Evolutionary conservation across 1,284 basidiomycete species (phyloP).

Genomic region (Ganoderma meredithae): DNA sequence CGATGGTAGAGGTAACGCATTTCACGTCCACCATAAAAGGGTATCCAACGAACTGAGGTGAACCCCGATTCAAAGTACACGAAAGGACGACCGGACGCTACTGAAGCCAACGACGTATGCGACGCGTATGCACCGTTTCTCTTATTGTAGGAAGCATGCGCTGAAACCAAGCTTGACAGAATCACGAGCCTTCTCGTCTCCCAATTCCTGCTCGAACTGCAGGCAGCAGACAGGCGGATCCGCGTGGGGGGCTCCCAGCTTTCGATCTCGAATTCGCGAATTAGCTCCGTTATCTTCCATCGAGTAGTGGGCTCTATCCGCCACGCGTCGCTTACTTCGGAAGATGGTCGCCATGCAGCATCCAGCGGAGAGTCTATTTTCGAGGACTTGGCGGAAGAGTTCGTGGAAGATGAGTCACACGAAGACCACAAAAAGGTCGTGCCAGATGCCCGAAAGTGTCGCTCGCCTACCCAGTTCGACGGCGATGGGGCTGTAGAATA

Average conservation of each 20-base stretch:
- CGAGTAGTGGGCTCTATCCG: background rate
- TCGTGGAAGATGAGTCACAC: background rate
- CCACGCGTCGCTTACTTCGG: background rate
- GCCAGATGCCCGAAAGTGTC: no score
- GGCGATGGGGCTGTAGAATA: no score
- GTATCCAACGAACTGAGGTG: background rate
- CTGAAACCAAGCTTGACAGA: background rate
- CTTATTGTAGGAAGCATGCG: background rate
- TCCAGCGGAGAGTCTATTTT: background rate
- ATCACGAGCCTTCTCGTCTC: background rate
- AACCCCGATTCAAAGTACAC: background rate
- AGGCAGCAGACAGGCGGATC: background rate
- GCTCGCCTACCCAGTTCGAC: no score
- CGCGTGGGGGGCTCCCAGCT: background rate
- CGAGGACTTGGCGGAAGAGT: background rate
- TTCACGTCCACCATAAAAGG: background rate
- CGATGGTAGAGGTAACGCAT: background rate
- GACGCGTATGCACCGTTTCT: background rate
- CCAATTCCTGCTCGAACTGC: background rate
- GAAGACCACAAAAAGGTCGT: no score
- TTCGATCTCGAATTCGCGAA: background rate
- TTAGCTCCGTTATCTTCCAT: background rate
- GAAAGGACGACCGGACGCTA: background rate
- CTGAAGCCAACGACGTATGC: background rate
- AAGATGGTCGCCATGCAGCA: background rate